Base-by-base conservation (phyloP, 106 monocot genomes). In the Platanthera guangdongensis region DNA sequence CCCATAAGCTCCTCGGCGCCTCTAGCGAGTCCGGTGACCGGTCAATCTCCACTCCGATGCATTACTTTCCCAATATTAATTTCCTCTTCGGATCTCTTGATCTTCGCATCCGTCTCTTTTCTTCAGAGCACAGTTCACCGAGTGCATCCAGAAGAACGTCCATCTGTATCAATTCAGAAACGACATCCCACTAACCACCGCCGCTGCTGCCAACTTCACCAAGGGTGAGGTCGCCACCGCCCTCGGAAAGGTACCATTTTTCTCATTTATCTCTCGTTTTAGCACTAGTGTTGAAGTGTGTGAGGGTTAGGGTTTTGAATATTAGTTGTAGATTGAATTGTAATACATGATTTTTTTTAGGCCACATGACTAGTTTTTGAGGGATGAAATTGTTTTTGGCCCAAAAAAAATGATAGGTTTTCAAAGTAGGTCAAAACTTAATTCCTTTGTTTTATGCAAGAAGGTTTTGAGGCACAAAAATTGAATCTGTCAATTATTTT, bases 141-240 rank as follows among this genome's bases (percentile, higher is more conserved):
- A 96, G 80, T 96, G 77, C 83, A 91, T 96, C 67, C 95, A 96
- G 82, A 96, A 96, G 87, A 96, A 96, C 75, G 87, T 96, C 7
- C 95, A 96, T 64, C 87, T 96, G 7, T 96, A 96, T 79, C 84
- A 93, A 81, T 93, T 93, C 81, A 83, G 95, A 12, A 96, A 96
- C 28, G 93, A 89, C 14, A 96, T 96, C 63, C 90, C 95, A 13
- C 85, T 96, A 60, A 83, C 84, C 51, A 96, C 95, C 7, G 83
- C 88, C 11, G 95, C 95, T 46, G 71, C 89, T 19, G 95, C 95
- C 47, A 93, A 96, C 67, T 96, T 96, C 75, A 93, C 93, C 8
- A 86, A 93, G 47, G 87, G 87, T 57, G 95, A 96, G 87, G 93
- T 96, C 60, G 95, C 95, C 47, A 83, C 85, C n/a, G 95, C 95